Base-by-base conservation (phyloP, 164 flowering plant species). In the Aristolochia contorta region DNA sequence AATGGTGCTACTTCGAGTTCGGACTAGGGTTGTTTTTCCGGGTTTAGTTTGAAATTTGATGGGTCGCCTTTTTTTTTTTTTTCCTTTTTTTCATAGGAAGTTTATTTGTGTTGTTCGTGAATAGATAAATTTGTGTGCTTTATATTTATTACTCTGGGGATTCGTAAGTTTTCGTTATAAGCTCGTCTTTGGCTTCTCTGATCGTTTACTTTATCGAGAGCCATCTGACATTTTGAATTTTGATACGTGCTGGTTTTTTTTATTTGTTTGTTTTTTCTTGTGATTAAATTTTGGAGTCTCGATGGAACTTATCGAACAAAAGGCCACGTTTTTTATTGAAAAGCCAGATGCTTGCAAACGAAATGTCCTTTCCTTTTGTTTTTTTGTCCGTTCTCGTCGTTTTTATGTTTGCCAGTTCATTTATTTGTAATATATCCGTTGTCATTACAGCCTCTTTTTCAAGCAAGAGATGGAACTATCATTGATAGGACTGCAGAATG, bases 381-480 rank as follows among this genome's bases (percentile, higher is more conserved):
- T 54, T 54, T 24, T 24, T 20, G 30, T 30, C 19, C 22, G 45
- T 27, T 15, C 16, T 18, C n/a, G n/a, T 24, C 3, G 10, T 6
- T 20, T 20, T 1, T 6, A 16, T 22, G 15, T 16, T 18, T 54
- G 32, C 16, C 16, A 8, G n/a, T 20, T 0, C 9, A 32, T 22
- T 20, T 58, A 10, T 58, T 43, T 27, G 30, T 27, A 27, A 27
- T 27, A 6, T 43, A 27, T 49, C 25, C 47, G 54, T 56, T 65
- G 12, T 63, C 19, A 14, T 70, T 76, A 69, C 85, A 92, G 96
- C 80, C 86, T 92, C 59, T 93, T 89, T 66, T 92, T 92, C 74
- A 92, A 87, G 83, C 96, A 92, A 70, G 96, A 92, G 73, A 92
- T 89, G 97, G 98, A 90, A 80, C 75, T 93, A 20, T 93, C 97